Evolutionary conservation across 306 rosid genomes (phyloP).

Genomic region (Acmispon strigosus): DNA sequence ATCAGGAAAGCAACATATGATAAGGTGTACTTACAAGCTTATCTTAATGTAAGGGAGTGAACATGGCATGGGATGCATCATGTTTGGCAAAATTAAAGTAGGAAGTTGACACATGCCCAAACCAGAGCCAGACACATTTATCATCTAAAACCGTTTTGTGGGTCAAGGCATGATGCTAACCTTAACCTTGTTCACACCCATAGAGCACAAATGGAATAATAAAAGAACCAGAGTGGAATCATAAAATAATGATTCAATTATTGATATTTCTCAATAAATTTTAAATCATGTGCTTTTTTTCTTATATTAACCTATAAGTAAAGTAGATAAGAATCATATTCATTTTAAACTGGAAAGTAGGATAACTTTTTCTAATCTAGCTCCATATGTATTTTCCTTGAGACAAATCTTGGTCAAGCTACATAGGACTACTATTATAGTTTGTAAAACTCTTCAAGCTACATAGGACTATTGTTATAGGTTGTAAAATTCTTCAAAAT

Average conservation of each 20-base stretch:
- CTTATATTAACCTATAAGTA: background rate
- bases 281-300: background rate
- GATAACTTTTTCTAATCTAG: no score
- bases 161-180: background rate
- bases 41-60: background rate
- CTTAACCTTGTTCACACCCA: background rate
- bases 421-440: no score
- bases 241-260: no score
- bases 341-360: no score
- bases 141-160: background rate
- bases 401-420: no score
- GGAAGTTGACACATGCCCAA: conserved; percentile 14
- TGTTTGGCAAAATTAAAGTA: background rate
- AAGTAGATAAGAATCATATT: no score
- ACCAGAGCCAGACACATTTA: background rate
- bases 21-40: conserved; percentile 7
- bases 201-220: background rate
- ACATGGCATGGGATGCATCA: background rate
- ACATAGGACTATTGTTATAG: no score
- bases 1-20: conserved; percentile 1
- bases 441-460: no score
- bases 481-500: no score
- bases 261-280: no score
- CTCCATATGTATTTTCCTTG: no score
- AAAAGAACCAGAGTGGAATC: background rate